These are phyloP conservation scores for Phytophthora pseudosyringae DNA, from an alignment of 352 stramenopile species.

Conservation along the genomic window DNA sequence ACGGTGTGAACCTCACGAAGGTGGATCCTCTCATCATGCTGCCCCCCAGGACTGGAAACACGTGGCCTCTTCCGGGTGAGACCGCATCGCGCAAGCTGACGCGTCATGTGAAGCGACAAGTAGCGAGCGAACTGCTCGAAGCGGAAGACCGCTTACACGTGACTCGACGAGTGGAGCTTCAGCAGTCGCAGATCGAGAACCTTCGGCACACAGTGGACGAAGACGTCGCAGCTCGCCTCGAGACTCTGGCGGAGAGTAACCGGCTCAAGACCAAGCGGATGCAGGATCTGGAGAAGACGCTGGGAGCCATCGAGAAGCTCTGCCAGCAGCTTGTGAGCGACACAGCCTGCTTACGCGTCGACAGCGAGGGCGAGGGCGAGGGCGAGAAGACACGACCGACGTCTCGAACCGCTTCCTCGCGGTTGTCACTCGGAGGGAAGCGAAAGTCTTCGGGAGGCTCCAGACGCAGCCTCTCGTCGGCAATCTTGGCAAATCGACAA, in stretches of 20 bases:
- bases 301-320: slow-evolving; percentile 69
- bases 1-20: slow-evolving; percentile 44
- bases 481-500: slow-evolving; percentile 47
- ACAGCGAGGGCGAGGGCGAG: slow-evolving; percentile 33
- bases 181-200: slow-evolving; percentile 58
- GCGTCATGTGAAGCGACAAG: slow-evolving; percentile 51
- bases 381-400: slow-evolving; percentile 7
- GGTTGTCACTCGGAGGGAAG: slow-evolving; percentile 5
- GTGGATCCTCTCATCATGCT: slow-evolving; percentile 61
- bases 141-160: slow-evolving; percentile 34
- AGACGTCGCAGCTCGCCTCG: slow-evolving; percentile 53
- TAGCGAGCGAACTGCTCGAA: slow-evolving; percentile 33
- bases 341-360: slow-evolving; percentile 47
- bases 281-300: slow-evolving; percentile 63
- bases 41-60: background rate
- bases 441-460: slow-evolving; percentile 17
- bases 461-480: slow-evolving; percentile 36
- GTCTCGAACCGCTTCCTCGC: slow-evolving; percentile 14
- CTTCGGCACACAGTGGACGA: slow-evolving; percentile 47
- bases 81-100: slow-evolving; percentile 58
- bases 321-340: slow-evolving; percentile 69
- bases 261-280: slow-evolving; percentile 62
- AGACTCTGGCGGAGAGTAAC: slow-evolving; percentile 59
- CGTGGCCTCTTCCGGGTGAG: slow-evolving; percentile 7
- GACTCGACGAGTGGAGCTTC: slow-evolving; percentile 41